Conservation (phyloP, 306 rosid genomes). For the Trifolium dubium region DNA sequence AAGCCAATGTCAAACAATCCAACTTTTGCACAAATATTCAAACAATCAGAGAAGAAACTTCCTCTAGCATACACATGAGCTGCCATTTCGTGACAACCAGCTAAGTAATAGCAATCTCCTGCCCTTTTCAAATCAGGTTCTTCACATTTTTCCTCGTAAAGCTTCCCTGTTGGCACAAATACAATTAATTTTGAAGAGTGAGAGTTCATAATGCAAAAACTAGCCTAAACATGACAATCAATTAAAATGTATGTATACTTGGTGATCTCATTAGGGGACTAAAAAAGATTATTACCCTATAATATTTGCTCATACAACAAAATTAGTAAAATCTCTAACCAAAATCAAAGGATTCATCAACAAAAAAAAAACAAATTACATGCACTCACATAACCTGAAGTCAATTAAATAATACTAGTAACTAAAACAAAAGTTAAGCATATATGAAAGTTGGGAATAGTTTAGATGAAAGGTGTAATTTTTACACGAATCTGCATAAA, state of each 20-base stretch:
- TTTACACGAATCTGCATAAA: not conserved
- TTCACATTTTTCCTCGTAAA: conserved; percentile 63
- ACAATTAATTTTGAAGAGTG: not conserved
- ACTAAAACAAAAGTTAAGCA: not conserved
- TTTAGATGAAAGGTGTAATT: not conserved
- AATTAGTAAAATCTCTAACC: not conserved
- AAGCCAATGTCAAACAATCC: conserved; percentile 64
- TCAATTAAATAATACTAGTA: too few relatives aligned
- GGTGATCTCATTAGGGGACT: not conserved
- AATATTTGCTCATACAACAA: not conserved
- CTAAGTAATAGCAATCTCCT: conserved; percentile 69
- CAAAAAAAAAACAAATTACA: not conserved
- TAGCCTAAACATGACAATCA: not conserved
- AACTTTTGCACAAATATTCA: conserved; percentile 60
- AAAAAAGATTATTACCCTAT: not conserved
- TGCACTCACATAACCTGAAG: not conserved
- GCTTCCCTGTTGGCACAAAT: conserved; percentile 53
- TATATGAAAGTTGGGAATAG: not conserved
- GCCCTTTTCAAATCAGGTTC: conserved; percentile 60
- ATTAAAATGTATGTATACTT: not conserved
- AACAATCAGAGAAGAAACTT: conserved; percentile 56
- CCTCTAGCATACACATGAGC: conserved; percentile 70
- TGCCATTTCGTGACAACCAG: conserved; percentile 53
- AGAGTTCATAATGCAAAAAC: not conserved
- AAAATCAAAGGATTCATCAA: not conserved